Conservation (phyloP, 2,329 filamentous ascomycete genomes). For the Taxawa tesnikishii region DNA sequence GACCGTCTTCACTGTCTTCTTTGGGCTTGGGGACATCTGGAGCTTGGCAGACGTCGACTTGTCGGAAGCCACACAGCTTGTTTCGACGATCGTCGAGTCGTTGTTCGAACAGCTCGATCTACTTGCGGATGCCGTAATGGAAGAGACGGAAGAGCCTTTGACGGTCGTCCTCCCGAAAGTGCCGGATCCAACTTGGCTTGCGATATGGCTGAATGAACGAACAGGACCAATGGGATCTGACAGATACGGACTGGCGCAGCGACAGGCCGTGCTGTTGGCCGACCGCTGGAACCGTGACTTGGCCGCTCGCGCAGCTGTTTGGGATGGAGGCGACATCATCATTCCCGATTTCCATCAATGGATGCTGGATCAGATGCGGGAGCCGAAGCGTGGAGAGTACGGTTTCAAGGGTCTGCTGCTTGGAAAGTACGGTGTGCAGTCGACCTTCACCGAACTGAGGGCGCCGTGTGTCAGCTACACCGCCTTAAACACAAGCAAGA, state of each 20-base stretch:
- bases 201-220: constrained; percentile 3
- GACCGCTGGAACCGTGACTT: constrained; percentile 5
- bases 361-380: constrained; percentile 9
- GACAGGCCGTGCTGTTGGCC: constrained; percentile 5
- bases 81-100: constrained; percentile 1
- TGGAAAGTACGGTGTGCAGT: neutral
- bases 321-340: constrained; percentile 3
- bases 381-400: constrained; percentile 20
- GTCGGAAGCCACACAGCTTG: constrained; percentile 1
- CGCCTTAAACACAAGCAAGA: neutral
- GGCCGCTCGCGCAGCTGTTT: neutral
- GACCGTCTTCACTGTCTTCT: constrained; percentile 5
- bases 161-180: constrained; percentile 6
- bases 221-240: constrained; percentile 2
- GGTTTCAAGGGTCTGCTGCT: constrained; percentile 6
- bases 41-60: constrained; percentile 2
- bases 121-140: constrained; percentile 3
- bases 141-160: neutral
- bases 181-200: constrained; percentile 6
- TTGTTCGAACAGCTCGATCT: constrained; percentile 6
- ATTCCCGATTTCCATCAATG: constrained; percentile 5
- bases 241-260: constrained; percentile 5
- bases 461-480: constrained; percentile 6
- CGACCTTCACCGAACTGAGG: constrained; percentile 3
- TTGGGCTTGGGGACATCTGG: constrained; percentile 6